Percentiles rank a stretch among this genome's conserved stretches.
phyloP scores from a whole-genome alignment of 768 basidiomycete species.

The Daedaleopsis nitida region DNA sequence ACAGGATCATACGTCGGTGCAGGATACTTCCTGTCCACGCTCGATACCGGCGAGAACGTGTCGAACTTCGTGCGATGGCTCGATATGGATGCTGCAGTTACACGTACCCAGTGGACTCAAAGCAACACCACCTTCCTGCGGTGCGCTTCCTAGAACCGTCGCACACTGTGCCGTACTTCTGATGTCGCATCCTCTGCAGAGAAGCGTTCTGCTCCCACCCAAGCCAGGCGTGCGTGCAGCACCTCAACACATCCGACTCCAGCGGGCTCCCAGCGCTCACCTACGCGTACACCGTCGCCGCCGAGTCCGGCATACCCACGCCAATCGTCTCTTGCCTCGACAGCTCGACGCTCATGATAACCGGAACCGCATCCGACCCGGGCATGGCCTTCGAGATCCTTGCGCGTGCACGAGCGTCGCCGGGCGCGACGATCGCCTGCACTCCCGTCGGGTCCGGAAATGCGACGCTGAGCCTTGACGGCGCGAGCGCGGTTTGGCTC shows the following conservation, averaged over 20 bases:
- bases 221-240: slow-evolving; percentile 60
- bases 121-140: slow-evolving; percentile 47
- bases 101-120: slow-evolving; percentile 63
- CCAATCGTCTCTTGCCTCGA: slow-evolving; percentile 66
- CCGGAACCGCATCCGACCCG: slow-evolving; percentile 47
- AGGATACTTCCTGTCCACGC: slow-evolving; percentile 56
- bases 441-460: slow-evolving; percentile 25
- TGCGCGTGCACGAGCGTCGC: slow-evolving; percentile 41
- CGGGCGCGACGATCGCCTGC: slow-evolving; percentile 35
- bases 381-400: slow-evolving; percentile 78
- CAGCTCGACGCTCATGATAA: slow-evolving; percentile 54
- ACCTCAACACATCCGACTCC: slow-evolving; percentile 40
- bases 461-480: slow-evolving; percentile 49
- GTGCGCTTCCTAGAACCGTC: slow-evolving; percentile 33
- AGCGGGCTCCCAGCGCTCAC: slow-evolving; percentile 43
- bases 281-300: slow-evolving; percentile 48
- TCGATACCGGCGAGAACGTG: slow-evolving; percentile 34
- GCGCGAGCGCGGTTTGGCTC: slow-evolving; percentile 58
- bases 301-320: slow-evolving; percentile 46
- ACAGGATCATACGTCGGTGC: slow-evolving; percentile 71
- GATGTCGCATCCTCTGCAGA: slow-evolving; percentile 26
- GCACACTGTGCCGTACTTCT: not conserved
- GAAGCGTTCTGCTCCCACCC: slow-evolving; percentile 72
- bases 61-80: slow-evolving; percentile 64
- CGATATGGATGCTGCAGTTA: slow-evolving; percentile 64